These are phyloP conservation scores for Plectosphaerella plurivora DNA, from an alignment of 2,329 filamentous ascomycete species.

Conservation along the genomic window DNA sequence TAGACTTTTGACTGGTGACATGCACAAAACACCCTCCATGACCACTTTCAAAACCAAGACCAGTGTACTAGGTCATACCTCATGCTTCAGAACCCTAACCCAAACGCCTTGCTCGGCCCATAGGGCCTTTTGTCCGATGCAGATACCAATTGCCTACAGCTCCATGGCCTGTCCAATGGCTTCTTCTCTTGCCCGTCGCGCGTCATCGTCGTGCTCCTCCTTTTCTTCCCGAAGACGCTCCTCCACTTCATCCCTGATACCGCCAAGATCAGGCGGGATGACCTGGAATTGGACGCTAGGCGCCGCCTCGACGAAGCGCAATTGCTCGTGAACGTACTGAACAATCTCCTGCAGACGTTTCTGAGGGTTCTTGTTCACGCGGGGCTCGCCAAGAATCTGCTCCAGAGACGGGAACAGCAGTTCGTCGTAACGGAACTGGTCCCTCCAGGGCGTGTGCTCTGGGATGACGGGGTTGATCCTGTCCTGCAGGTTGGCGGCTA, in stretches of 20 bases:
- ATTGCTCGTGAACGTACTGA: constrained; percentile 74
- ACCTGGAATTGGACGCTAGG: constrained; percentile 83
- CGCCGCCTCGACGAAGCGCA: constrained; percentile 78
- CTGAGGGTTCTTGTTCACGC: constrained; percentile 73
- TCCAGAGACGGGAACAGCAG: constrained; percentile 86
- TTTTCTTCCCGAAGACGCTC: constrained; percentile 60
- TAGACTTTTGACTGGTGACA: too few species aligned
- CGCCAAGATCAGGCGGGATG: constrained; percentile 72
- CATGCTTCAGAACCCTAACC: background rate
- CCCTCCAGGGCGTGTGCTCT: constrained; percentile 74
- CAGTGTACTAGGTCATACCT: background rate
- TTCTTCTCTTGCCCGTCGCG: constrained; percentile 51
- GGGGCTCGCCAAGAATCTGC: constrained; percentile 60
- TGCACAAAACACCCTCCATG: too few species aligned
- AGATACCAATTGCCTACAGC: constrained; percentile 19
- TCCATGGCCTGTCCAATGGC: constrained; percentile 56
- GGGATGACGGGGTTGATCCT: constrained; percentile 72
- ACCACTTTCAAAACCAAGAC: background rate
- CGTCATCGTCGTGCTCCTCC: constrained; percentile 51
- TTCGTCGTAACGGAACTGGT: constrained; percentile 76
- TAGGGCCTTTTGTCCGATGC: too few species aligned
- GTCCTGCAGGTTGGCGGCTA: constrained; percentile 72
- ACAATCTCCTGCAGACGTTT: constrained; percentile 72
- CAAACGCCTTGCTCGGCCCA: too few species aligned
- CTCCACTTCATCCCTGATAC: constrained; percentile 65